Percentiles rank a stretch among this genome's conserved stretches.
phyloP scores from a whole-genome alignment of 1,139 yeast genomes.

The Diutina pseudorugosa region DNA sequence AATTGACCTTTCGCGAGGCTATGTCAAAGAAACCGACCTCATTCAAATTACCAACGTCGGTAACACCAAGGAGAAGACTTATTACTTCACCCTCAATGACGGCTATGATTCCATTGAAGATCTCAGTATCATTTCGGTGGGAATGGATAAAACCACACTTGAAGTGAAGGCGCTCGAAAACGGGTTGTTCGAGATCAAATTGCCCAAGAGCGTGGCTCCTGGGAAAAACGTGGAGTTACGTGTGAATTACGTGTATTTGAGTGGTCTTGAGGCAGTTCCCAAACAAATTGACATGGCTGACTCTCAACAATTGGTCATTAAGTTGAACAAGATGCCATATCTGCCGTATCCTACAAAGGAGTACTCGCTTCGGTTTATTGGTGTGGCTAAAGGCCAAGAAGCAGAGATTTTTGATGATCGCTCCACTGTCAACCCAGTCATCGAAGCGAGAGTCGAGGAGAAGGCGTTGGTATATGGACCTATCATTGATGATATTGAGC shows the following conservation, averaged over 20 bases:
- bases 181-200: slow-evolving; percentile 23
- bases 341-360: slow-evolving; percentile 51
- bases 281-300: slow-evolving; percentile 46
- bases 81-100: slow-evolving; percentile 42
- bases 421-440: slow-evolving; percentile 13
- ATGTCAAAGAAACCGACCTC: slow-evolving; percentile 48
- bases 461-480: slow-evolving; percentile 48
- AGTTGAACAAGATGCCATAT: slow-evolving; percentile 44
- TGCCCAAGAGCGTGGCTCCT: slow-evolving; percentile 61
- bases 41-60: slow-evolving; percentile 52
- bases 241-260: slow-evolving; percentile 41
- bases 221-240: slow-evolving; percentile 38
- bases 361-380: slow-evolving; percentile 38
- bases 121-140: slow-evolving; percentile 36
- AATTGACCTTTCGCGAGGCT: slow-evolving; percentile 57
- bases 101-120: slow-evolving; percentile 29
- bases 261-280: slow-evolving; percentile 50
- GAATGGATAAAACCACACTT: slow-evolving; percentile 19
- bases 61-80: slow-evolving; percentile 38
- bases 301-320: slow-evolving; percentile 45
- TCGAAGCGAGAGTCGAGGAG: slow-evolving; percentile 23
- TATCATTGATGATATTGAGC: slow-evolving; percentile 21
- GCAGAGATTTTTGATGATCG: slow-evolving; percentile 20
- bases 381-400: slow-evolving; percentile 37
- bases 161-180: slow-evolving; percentile 18